Base-by-base conservation (phyloP, 257 asterid genomes). In the Forsythia suspensa region DNA sequence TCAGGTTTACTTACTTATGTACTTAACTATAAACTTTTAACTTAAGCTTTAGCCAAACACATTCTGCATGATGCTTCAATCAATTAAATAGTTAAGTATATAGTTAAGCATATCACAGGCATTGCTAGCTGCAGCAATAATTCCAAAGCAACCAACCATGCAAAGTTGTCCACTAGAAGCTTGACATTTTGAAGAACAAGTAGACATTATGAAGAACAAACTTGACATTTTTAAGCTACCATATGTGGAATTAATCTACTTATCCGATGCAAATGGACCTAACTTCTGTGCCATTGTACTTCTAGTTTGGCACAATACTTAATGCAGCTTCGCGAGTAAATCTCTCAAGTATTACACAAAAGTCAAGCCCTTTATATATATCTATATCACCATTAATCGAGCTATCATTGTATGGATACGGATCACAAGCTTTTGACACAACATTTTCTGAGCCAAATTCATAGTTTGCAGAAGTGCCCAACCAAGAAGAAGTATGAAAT, bases 121-220 rank as follows among this genome's bases (percentile, higher is more conserved):
- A 78, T 44, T 55, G 39, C 72, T 80, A 65, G 84, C 85, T 18
- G 74, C 71, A 86, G 80, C 84, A 42, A 51, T 76, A 72, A 72
- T 73, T 39, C 89, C 91, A 4, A 71, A 78, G 80, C 97, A 94
- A 51, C 95, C 97, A 75, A 92, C 80, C 98, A 94, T 94, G 86
- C 98, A 94, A 73, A 94, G 91, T 84, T 92, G 97, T 79, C 98
- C 97, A 79, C 86, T 89, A 6, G 96, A 89, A 76, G 97, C 80
- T 65, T 89, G 85, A n/a, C n/a, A n/a, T n/a, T n/a, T n/a, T n/a
- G 92, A 78, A 94, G 92, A 72, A 94, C 90, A 46, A 88, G 24
- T 81, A 88, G 10, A 94, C 83, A 71, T 92, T 95, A 77, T 92
- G 97, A 82, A 94, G 81, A 57, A 92, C 92, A 67, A 94, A 87